Evolutionary conservation across 1,284 basidiomycete species (phyloP), one percentile per base, ranked within the genome.

Genomic region (Fomitopsis palustris): DNA sequence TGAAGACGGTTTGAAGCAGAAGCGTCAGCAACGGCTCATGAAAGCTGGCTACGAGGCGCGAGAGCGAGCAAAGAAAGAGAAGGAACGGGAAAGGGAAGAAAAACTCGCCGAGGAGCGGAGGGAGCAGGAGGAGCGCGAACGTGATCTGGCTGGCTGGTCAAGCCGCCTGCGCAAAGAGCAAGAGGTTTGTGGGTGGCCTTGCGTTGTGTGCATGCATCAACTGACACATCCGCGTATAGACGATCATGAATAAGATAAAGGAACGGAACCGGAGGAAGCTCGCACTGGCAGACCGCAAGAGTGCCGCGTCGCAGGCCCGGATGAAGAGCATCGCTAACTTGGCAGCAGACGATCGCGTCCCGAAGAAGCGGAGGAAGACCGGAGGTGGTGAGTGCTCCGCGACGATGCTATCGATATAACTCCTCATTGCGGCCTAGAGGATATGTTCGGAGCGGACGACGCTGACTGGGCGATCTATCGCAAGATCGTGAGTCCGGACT

Each of bases 381-480:
- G 86, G 85, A 5, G 84, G 86, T 64, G 92, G 93, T 92, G 51
- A 59, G 83, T 27, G 45, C 23, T 25, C 45, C 25, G 25, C 39
- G 39, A 42, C 39, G 21, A 42, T 42, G 39, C 19, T 3, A 4
- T 7, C 53, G 62, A 55, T 54, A 58, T 21, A 19, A 53, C 8
- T 12, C 33, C 38, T 43, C 35, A 9, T 37, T 14, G 35, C 35
- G 16, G n/a, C n/a, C n/a, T 45, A 90, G 95, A 98, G 77, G 97
- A 99, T 67, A 91, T 83, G 71, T 99, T 99, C 69, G 96, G 97
- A 1, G 90, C 89, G 31, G 91, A 98, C 65, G 96, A 99, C 69
- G 93, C 90, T 17, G 96, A 99, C 72, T 99, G 97, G 96, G 90
- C 90, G 0, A 95, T 99, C 55, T 99, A 99, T 72, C 92, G 96